Conservation (phyloP, 1,139 yeast genomes). For the Zygosaccharomyces pseudobailii region DNA sequence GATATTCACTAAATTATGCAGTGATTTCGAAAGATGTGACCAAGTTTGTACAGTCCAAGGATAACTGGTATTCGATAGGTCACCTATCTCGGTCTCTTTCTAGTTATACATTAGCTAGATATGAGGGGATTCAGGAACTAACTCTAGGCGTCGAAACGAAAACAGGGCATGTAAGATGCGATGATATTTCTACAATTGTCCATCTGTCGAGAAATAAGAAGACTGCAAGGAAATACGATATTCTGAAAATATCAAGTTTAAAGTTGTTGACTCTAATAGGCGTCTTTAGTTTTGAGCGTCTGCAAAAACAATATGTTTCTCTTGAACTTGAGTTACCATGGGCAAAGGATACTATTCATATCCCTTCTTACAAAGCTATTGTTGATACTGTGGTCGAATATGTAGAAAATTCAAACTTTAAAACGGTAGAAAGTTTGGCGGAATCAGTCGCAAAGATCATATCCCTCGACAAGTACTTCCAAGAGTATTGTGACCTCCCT, state of each 20-base stretch:
- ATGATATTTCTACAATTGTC: conserved; percentile 41
- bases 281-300: conserved; percentile 83
- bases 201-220: conserved; percentile 20
- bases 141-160: conserved; percentile 20
- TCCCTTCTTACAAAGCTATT: conserved; percentile 32
- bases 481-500: conserved; percentile 27
- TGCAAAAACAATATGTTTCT: conserved; percentile 69
- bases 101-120: conserved; percentile 44
- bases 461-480: conserved; percentile 34
- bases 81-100: conserved; percentile 55
- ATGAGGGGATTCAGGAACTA: conserved; percentile 22
- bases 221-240: conserved; percentile 34
- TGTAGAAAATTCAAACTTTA: conserved; percentile 72
- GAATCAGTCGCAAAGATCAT: conserved; percentile 65
- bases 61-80: conserved; percentile 48
- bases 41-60: conserved; percentile 15
- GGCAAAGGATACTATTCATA: conserved; percentile 25
- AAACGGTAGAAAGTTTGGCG: conserved; percentile 90
- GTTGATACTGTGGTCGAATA: conserved; percentile 48
- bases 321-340: conserved; percentile 51
- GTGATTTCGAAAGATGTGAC: conserved; percentile 56
- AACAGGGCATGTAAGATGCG: conserved; percentile 49
- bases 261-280: conserved; percentile 76
- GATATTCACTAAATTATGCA: conserved; percentile 82
- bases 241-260: conserved; percentile 48